These are phyloP conservation scores for Apiotrichum akiyoshidainum DNA, from an alignment of 1,284 basidiomycete species.

Conservation along the genomic window DNA sequence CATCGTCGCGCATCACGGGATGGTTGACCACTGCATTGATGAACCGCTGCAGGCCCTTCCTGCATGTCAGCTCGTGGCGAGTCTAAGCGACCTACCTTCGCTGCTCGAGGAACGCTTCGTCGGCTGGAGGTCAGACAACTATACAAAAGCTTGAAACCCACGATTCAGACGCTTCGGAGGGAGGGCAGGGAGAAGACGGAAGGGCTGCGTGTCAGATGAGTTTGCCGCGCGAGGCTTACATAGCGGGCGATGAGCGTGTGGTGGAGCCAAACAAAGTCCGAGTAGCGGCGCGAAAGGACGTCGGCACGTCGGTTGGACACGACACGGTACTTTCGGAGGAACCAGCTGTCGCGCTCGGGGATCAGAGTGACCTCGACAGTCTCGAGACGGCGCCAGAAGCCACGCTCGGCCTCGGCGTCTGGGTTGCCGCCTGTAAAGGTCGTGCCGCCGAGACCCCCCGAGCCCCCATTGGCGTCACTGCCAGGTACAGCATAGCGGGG, in stretches of 20 bases:
- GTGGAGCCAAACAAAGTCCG: conserved; percentile 84
- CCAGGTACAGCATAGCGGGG: conserved; percentile 11
- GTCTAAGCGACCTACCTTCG: conserved; percentile 63
- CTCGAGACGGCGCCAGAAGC: conserved; percentile 83
- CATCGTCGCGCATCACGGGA: conserved; percentile 81
- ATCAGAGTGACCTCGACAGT: conserved; percentile 63
- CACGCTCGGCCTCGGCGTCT: conserved; percentile 37
- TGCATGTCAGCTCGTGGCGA: conserved; percentile 36
- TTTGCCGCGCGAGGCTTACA: conserved; percentile 28
- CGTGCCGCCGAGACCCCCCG: not conserved
- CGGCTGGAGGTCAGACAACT: conserved; percentile 56
- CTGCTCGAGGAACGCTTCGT: conserved; percentile 82
- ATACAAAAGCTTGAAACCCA: conserved; percentile 51
- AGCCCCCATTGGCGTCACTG: conserved; percentile 5
- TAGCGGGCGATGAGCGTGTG: conserved; percentile 64
- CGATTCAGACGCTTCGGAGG: conserved; percentile 88
- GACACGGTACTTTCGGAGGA: conserved; percentile 79
- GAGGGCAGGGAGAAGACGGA: conserved; percentile 79
- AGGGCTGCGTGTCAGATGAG: conserved; percentile 61
- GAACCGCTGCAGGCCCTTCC: conserved; percentile 76
- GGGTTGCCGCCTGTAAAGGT: conserved; percentile 18
- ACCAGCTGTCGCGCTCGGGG: conserved; percentile 75
- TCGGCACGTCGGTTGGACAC: conserved; percentile 66
- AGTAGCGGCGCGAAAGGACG: conserved; percentile 60
- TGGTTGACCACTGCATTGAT: conserved; percentile 81